These are phyloP conservation scores for Hymenoscyphus scutula DNA, from an alignment of 2,329 filamentous ascomycete genomes.

Conservation along the genomic window DNA sequence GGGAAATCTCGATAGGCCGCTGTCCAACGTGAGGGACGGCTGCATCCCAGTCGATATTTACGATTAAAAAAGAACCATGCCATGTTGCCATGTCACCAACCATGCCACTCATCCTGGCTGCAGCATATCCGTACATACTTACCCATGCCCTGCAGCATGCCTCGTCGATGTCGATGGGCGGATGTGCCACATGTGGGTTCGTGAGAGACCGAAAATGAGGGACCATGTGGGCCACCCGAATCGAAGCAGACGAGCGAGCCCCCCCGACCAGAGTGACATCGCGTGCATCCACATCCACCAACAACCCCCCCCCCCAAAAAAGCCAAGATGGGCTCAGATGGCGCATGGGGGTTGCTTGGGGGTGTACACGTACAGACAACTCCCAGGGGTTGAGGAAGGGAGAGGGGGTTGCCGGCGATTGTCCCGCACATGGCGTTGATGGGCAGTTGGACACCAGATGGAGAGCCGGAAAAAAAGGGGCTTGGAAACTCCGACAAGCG, in stretches of 20 bases:
- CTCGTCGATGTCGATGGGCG: slow-evolving; percentile 2
- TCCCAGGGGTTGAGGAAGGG: not conserved
- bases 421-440: slow-evolving; percentile 1
- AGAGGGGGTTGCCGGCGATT: slow-evolving; percentile 3
- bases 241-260: not conserved
- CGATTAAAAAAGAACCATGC: not conserved
- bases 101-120: not conserved
- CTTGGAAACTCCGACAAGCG: not conserved
- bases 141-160: slow-evolving; percentile 5
- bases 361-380: not conserved
- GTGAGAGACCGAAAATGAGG: slow-evolving; percentile 3
- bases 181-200: slow-evolving; percentile 12
- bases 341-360: slow-evolving; percentile 1
- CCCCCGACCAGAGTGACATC: not conserved
- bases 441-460: not conserved
- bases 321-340: not conserved
- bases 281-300: not conserved
- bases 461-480: not conserved
- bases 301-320: too few relatives aligned
- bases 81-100: not conserved
- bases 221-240: slow-evolving; percentile 1
- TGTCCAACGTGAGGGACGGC: not conserved
- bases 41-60: slow-evolving; percentile 1
- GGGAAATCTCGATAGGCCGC: slow-evolving; percentile 13
- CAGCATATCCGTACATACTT: not conserved